Evolutionary conservation across 73 alveolate genomes (phyloP).

Genomic region (Tetrahymena borealis): DNA sequence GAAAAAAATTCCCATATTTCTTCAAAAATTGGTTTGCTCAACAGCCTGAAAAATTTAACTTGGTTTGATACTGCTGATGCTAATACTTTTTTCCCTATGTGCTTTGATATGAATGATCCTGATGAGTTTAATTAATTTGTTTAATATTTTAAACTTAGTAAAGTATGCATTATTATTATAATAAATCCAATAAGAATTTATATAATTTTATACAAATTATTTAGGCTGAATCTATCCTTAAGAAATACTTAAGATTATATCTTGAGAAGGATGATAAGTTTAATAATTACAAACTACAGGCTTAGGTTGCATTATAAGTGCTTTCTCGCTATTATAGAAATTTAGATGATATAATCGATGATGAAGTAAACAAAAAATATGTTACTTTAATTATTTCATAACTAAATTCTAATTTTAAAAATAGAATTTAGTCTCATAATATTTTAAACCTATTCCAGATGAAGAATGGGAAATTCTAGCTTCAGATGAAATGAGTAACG

Average conservation of each 20-base stretch:
- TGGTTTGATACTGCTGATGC: slow-evolving; percentile 81
- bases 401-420: slow-evolving; percentile 16
- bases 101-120: slow-evolving; percentile 80
- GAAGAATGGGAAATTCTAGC: slow-evolving; percentile 69
- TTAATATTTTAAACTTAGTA: slow-evolving; percentile 49
- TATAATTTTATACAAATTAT: slow-evolving; percentile 13
- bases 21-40: slow-evolving; percentile 83
- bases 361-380: slow-evolving; percentile 19
- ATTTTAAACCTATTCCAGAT: slow-evolving; percentile 52
- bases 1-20: slow-evolving; percentile 71
- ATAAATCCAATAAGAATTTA: not conserved
- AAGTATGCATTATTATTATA: not conserved
- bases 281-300: slow-evolving; percentile 15
- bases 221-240: slow-evolving; percentile 57
- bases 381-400: no score
- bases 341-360: slow-evolving; percentile 48
- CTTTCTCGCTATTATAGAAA: slow-evolving; percentile 36
- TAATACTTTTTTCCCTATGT: slow-evolving; percentile 85
- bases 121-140: slow-evolving; percentile 82
- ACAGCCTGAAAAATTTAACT: slow-evolving; percentile 70
- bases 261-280: slow-evolving; percentile 40
- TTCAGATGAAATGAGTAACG: slow-evolving; percentile 51
- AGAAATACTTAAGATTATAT: slow-evolving; percentile 6
- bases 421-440: slow-evolving; percentile 3
- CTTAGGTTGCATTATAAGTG: slow-evolving; percentile 50